phyloP scores from a whole-genome alignment of 345 rosid genomes.

The Conringia planisiliqua region DNA sequence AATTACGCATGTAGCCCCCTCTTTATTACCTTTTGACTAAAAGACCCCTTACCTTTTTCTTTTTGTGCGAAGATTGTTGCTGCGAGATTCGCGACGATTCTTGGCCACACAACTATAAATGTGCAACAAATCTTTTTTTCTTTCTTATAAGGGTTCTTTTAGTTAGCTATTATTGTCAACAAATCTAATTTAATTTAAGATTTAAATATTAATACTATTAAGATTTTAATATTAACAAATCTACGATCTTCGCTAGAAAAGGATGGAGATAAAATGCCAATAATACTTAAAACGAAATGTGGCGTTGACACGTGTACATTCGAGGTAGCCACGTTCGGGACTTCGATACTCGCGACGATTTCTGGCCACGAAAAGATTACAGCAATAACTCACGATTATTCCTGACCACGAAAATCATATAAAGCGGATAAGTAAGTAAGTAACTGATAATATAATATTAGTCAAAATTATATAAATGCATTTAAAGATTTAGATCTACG shows the following conservation, averaged over 20 bases:
- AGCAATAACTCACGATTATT: neutral
- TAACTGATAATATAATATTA: too few species aligned
- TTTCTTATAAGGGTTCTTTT: too few species aligned
- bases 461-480: too few species aligned
- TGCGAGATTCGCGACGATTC: constrained; percentile 25
- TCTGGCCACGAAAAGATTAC: constrained; percentile 22
- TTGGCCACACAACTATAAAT: constrained; percentile 15
- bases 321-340: neutral
- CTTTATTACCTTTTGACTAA: neutral
- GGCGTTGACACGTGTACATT: neutral
- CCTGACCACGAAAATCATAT: neutral
- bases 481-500: neutral
- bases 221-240: neutral
- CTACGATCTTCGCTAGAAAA: neutral
- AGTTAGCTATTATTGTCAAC: neutral
- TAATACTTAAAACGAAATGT: neutral
- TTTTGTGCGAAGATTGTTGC: neutral
- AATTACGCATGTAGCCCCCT: neutral
- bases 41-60: neutral
- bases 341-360: neutral
- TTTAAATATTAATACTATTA: neutral
- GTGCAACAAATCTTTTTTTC: neutral
- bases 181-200: neutral
- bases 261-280: neutral
- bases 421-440: neutral